Conservation (phyloP, 1,284 basidiomycete species). For the Peniophora sp. region DNA sequence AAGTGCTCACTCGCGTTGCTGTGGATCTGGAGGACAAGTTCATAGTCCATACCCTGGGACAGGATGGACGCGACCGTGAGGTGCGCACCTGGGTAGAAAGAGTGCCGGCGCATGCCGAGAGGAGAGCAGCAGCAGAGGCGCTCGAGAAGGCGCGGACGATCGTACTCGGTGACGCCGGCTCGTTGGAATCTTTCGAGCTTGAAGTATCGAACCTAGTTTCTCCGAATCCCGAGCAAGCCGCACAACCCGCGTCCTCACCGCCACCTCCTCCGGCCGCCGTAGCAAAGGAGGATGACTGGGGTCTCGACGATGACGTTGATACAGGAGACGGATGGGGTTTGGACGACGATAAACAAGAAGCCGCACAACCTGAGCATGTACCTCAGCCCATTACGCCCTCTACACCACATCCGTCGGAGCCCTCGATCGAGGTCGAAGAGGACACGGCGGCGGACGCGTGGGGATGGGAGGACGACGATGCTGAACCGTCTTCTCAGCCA, state of each 20-base stretch:
- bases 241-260: slow-evolving; percentile 10
- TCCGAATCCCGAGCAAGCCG: background rate
- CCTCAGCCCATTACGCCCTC: slow-evolving; percentile 14
- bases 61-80: slow-evolving; percentile 38
- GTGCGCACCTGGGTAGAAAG: slow-evolving; percentile 57
- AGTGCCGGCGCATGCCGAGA: slow-evolving; percentile 65
- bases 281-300: slow-evolving; percentile 26
- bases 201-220: slow-evolving; percentile 14
- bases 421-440: slow-evolving; percentile 8
- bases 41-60: slow-evolving; percentile 41
- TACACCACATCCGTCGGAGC: slow-evolving; percentile 11
- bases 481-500: slow-evolving; percentile 4
- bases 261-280: slow-evolving; percentile 11
- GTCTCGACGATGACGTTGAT: slow-evolving; percentile 21
- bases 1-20: slow-evolving; percentile 46
- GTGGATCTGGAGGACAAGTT: slow-evolving; percentile 56
- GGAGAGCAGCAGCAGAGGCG: slow-evolving; percentile 53
- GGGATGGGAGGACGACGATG: slow-evolving; percentile 55
- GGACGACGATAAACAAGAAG: slow-evolving; percentile 34
- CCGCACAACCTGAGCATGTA: slow-evolving; percentile 16
- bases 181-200: slow-evolving; percentile 10
- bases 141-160: slow-evolving; percentile 48
- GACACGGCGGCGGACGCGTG: slow-evolving; percentile 49
- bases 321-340: slow-evolving; percentile 50
- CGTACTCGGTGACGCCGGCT: slow-evolving; percentile 25